Evolutionary conservation across 1,284 basidiomycete genomes (phyloP), one percentile per base, ranked within the genome.

Genomic region (Cryptococcus sp.): DNA sequence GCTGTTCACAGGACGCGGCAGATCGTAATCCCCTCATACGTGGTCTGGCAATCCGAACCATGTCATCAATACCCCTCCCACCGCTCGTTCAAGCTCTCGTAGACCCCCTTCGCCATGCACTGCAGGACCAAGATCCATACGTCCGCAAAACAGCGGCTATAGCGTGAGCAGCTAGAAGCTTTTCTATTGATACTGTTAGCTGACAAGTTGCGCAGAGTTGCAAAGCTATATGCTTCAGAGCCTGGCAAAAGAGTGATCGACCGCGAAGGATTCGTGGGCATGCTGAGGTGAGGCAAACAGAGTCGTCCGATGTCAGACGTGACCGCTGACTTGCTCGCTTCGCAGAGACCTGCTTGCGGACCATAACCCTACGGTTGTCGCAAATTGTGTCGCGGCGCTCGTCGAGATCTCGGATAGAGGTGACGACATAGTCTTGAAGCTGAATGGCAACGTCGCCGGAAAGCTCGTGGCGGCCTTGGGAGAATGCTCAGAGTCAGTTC

Each of bases 11-110:
- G 83, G 95, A 99, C 77, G 88, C 91, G 3, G 91, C 93, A 65
- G 96, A 98, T 76, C 87, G 91, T 7, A 99, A 98, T 76, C 94
- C 95, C 0, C 88, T 99, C 58, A 91, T 99, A 31, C 87, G 95
- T 50, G 95, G 94, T 0, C 84, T 99, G 54, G 91, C 96, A 23
- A 97, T 99, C 72, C 87, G 95, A 38, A 99, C 94, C 3, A 99
- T 99, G 95, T 93, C 92, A 35, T 94, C 91, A 69, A 82, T 99
- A 53, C 90, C 94, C 38, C 90, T 94, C 3, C 93, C 97, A 76
- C 93, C 93, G 83, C 96, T 99, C 75, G 93, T 98, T 78, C 91
- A 96, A 80, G 94, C 96, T 76, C 84, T 99, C 23, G 89, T 90
- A 59, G 93, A 96, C 76, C 95, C 95, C 0, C 81, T 99, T n/a